Base-by-base conservation (phyloP, 2,329 filamentous ascomycete species). In the Claviceps fusiformis region DNA sequence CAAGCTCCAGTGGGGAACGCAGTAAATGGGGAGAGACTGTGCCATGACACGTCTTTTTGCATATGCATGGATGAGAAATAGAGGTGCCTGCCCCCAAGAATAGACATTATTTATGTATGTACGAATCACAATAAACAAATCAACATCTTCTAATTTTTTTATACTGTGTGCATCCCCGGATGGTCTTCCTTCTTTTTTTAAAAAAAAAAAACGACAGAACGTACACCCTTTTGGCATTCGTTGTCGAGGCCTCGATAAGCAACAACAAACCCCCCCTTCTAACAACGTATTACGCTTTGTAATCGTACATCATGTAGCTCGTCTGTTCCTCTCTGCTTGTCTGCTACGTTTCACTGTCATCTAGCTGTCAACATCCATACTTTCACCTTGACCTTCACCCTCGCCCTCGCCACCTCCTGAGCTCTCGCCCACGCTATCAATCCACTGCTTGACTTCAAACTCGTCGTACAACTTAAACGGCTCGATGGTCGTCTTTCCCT, bases 381-480 rank as follows among this genome's bases (percentile, higher is more conserved):
- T 52, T 37, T 52, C 37, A 7, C 50, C 66, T 57, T 67, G n/a
- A n/a, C n/a, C n/a, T n/a, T n/a, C 50, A 15, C 50, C 74, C 37
- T 65, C 75, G 19, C 64, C 71, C 37, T 70, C 70, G 52, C 70
- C 68, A 60, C 70, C 69, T 59, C 70, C 66, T 65, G 70, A 68
- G 67, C 71, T 65, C 54, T 82, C 80, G 57, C 80, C 80, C 24
- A 84, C 76, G 63, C 84, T 82, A 71, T 95, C 90, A 69, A 97
- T 80, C 82, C 91, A 91, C 60, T 83, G 83, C 68, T 85, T 83
- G 59, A 96, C 84, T 60, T 93, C 88, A 68, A 89, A 83, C 15
- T 90, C 91, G 69, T 98, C 93, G 65, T 87, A 93, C 61, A 95
- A 77, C 76, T 87, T 89, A 75, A 97, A 97, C 60, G 81, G 81